Evolutionary conservation across 257 asterid genomes (phyloP).

Genomic region (Lavandula angustifolia): DNA sequence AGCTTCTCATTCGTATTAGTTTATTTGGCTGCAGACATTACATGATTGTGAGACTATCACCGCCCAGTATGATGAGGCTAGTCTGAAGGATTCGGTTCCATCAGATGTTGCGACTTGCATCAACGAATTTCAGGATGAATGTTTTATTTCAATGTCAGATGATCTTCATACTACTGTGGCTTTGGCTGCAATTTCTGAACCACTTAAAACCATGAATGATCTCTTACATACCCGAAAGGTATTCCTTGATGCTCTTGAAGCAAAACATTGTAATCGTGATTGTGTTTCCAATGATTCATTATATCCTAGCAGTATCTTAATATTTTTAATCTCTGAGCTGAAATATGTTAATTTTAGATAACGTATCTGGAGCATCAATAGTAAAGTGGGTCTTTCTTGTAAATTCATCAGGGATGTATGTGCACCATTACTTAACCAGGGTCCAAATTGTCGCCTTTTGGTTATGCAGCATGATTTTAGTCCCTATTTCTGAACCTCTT

Average conservation of each 20-base stretch:
- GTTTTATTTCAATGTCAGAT: constrained; percentile 72
- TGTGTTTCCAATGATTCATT: background rate
- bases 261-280: constrained; percentile 8
- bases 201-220: constrained; percentile 82
- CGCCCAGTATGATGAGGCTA: constrained; percentile 43
- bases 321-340: background rate
- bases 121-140: constrained; percentile 66
- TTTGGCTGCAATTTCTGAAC: constrained; percentile 92
- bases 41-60: constrained; percentile 59
- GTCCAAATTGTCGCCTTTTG: background rate
- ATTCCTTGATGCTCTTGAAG: constrained; percentile 28
- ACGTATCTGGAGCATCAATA: constrained; percentile 18
- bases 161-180: constrained; percentile 88
- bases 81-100: constrained; percentile 60
- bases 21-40: constrained; percentile 61
- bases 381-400: constrained; percentile 12
- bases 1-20: constrained; percentile 25
- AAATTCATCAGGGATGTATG: background rate
- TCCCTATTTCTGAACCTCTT: constrained; percentile 1
- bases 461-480: constrained; percentile 20
- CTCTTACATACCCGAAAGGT: constrained; percentile 91
- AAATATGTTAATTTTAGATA: background rate
- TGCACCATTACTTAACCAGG: constrained; percentile 14
- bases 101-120: constrained; percentile 57
- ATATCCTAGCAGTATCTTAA: background rate